Evolutionary conservation across 163 green algal species (phyloP), one percentile per base, ranked within the genome.

Genomic region (Scenedesmus sp.): DNA sequence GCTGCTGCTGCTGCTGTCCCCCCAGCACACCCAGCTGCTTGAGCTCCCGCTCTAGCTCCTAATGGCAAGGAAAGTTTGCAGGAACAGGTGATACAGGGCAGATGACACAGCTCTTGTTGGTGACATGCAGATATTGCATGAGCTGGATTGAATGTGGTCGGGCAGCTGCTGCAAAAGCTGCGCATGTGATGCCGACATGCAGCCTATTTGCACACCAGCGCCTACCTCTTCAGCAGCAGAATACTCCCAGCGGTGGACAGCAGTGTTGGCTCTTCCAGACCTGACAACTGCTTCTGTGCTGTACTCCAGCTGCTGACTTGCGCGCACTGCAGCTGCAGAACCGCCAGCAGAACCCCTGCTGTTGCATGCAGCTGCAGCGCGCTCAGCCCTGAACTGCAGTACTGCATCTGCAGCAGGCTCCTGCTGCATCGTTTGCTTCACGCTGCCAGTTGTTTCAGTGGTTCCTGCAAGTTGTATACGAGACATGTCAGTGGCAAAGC

Each of bases 41-140:
- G 10, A 90, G 64, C 64, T 90, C 85, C 57, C 26, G 26, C 13
- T 90, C 85, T 46, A 90, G 23, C 26, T 82, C 85, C 85, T 90
- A 64, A 4, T 66, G 59, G 20, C 2, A 4, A 26, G 20, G 70
- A 12, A 34, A 15, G 3, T 16, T 3, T 3, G 7, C n/a, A 54
- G 74, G 74, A 10, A 4, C 10, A 18, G 76, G 10, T 55, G n/a
- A 4, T 4, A 15, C 74, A 54, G 74, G 74, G 16, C 5, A 23
- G 74, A 83, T 70, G 62, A 18, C 4, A 70, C 10, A 70, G 62
- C 62, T 18, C 62, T 16, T 15, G 62, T 18, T 70, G 8, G 62
- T 70, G 8, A 4, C 2, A 23, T 70, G 62, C 62, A 70, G 10
- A 70, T 4, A 18, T 16, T 4, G 2, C 16, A 54, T 13, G 20